phyloP scores from a whole-genome alignment of 306 rosid genomes.

The Cajanus cajan region DNA sequence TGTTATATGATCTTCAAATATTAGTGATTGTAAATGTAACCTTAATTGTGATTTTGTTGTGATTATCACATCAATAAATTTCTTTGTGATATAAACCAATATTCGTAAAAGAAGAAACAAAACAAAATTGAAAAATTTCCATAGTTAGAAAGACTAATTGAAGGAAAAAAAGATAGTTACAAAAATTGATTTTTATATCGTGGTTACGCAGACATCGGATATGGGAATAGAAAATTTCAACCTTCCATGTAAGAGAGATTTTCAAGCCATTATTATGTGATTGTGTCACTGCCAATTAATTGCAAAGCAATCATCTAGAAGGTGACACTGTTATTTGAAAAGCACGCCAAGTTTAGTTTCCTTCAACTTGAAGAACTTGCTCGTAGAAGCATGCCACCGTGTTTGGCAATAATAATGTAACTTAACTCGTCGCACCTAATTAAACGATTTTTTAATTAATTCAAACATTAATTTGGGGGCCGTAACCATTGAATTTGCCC shows the following conservation, averaged over 20 bases:
- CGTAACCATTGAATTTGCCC: background rate
- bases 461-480: background rate
- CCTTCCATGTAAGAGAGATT: background rate
- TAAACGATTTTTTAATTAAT: background rate
- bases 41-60: too few relatives aligned
- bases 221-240: background rate
- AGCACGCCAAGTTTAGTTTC: background rate
- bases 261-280: too few relatives aligned
- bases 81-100: too few relatives aligned
- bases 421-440: background rate
- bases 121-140: background rate
- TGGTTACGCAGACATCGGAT: background rate
- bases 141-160: background rate
- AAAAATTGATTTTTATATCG: background rate
- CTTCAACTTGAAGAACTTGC: background rate
- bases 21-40: too few relatives aligned
- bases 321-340: background rate
- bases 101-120: background rate
- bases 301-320: background rate
- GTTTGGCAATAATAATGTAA: background rate
- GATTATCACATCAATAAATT: too few relatives aligned
- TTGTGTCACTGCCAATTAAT: background rate
- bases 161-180: background rate
- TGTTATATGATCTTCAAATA: too few relatives aligned
- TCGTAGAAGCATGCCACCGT: background rate